phyloP scores from a whole-genome alignment of 176 grass and related monocot species.

The Cenchrus americanus region DNA sequence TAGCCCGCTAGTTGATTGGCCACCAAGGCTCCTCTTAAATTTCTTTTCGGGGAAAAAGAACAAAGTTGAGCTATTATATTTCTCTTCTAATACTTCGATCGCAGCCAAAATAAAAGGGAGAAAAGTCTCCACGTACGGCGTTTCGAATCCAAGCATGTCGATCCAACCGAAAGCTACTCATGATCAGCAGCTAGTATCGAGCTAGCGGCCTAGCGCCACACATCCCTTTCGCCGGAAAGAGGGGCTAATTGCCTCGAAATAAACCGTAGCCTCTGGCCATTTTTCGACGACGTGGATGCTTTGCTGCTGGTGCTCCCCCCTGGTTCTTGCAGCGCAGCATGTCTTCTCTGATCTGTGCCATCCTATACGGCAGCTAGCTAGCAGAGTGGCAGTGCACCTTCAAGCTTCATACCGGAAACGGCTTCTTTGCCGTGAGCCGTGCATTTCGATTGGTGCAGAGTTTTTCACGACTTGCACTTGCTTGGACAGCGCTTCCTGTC shows the following conservation, averaged over 20 bases:
- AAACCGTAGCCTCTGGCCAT: conserved; percentile 38
- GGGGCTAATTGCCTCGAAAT: neutral
- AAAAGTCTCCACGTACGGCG: neutral
- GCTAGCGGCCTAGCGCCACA: neutral
- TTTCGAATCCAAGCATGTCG: conserved; percentile 33
- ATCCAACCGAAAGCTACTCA: conserved; percentile 17
- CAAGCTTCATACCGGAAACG: no score
- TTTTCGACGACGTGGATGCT: neutral
- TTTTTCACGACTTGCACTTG: neutral
- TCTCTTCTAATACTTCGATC: neutral
- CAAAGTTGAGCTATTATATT: neutral
- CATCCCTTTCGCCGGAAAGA: conserved; percentile 31
- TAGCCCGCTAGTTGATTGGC: neutral
- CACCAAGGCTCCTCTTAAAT: neutral
- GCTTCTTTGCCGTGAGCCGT: no score
- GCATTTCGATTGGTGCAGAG: conserved; percentile 4
- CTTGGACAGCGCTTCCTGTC: conserved; percentile 12
- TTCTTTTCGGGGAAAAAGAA: neutral
- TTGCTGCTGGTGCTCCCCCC: neutral
- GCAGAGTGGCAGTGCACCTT: neutral
- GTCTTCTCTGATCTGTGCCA: conserved; percentile 10
- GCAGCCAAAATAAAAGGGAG: neutral
- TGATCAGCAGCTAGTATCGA: neutral
- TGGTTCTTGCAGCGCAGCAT: conserved; percentile 33
- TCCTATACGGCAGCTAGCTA: neutral